Percentiles rank a stretch among this genome's conserved stretches.
Evolutionary conservation across 1,284 basidiomycete species (phyloP).

Genomic region (Cystobasidium slooffiae): DNA sequence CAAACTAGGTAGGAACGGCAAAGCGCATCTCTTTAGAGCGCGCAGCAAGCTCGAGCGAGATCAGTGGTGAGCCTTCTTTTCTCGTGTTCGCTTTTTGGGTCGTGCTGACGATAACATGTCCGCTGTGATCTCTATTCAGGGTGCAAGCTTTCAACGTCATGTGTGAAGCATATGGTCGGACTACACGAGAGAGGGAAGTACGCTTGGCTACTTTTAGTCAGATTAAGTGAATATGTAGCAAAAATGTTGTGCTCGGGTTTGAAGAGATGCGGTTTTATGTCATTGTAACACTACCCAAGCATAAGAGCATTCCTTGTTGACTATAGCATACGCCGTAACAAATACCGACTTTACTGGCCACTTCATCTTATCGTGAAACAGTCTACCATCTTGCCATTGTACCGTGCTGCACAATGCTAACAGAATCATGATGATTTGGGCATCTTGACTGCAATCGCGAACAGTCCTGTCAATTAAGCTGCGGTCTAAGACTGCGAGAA

Average conservation of each 20-base stretch:
- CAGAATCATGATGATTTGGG: slow-evolving; percentile 62
- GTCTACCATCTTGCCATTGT: background rate
- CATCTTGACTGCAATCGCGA: slow-evolving; percentile 71
- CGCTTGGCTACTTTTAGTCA: slow-evolving; percentile 47
- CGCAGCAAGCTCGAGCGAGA: slow-evolving; percentile 48
- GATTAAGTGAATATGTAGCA: slow-evolving; percentile 28
- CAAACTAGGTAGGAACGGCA: slow-evolving; percentile 37
- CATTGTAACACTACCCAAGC: background rate
- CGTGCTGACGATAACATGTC: background rate
- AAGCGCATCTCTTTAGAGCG: slow-evolving; percentile 45
- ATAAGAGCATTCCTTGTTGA: background rate
- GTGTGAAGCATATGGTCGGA: slow-evolving; percentile 45
- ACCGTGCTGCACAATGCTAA: background rate
- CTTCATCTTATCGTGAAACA: too few relatives aligned
- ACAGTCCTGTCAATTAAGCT: slow-evolving; percentile 29
- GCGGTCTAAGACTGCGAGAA: background rate
- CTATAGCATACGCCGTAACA: too few relatives aligned
- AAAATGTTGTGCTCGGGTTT: background rate
- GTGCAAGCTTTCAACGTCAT: slow-evolving; percentile 49
- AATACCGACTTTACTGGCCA: too few relatives aligned
- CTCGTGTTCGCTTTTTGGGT: background rate
- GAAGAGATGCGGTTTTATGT: background rate
- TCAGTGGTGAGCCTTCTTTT: slow-evolving; percentile 15
- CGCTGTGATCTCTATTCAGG: slow-evolving; percentile 15
- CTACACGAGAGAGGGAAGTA: slow-evolving; percentile 46